Conservation (phyloP, 305 asterid species). For the Lippia alba region DNA sequence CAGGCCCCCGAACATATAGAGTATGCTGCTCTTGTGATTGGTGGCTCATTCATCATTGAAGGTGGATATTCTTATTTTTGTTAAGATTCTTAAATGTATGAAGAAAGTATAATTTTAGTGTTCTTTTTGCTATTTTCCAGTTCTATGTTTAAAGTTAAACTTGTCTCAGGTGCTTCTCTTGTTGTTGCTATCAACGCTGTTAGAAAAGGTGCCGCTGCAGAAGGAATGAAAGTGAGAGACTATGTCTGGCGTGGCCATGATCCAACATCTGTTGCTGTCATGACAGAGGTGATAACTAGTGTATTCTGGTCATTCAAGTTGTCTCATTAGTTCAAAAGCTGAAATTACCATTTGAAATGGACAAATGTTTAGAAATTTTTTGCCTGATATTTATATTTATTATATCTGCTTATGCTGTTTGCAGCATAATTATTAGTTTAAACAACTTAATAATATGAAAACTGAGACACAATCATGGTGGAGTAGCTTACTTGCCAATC, state of each 20-base stretch:
- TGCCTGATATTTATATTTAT: conserved; percentile 3
- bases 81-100: conserved; percentile 17
- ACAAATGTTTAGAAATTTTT: conserved; percentile 7
- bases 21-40: conserved; percentile 95
- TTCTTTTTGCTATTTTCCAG: neutral
- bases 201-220: conserved; percentile 97
- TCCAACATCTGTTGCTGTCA: conserved; percentile 98
- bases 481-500: neutral
- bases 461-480: neutral
- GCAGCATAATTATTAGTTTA: conserved; percentile 16
- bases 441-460: conserved; percentile 1
- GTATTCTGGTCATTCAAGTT: conserved; percentile 18
- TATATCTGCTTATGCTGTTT: conserved; percentile 4
- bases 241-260: conserved; percentile 99
- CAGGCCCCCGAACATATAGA: conserved; percentile 91
- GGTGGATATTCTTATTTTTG: conserved; percentile 50
- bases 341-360: neutral
- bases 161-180: conserved; percentile 85
- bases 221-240: conserved; percentile 93
- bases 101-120: conserved; percentile 6
- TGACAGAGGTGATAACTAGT: conserved; percentile 84
- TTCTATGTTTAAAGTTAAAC: conserved; percentile 24
- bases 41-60: conserved; percentile 94
- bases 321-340: conserved; percentile 20
- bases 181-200: conserved; percentile 91